These are phyloP conservation scores for Candida methanosorbosa DNA, from an alignment of 805 yeast species.

Conservation along the genomic window DNA sequence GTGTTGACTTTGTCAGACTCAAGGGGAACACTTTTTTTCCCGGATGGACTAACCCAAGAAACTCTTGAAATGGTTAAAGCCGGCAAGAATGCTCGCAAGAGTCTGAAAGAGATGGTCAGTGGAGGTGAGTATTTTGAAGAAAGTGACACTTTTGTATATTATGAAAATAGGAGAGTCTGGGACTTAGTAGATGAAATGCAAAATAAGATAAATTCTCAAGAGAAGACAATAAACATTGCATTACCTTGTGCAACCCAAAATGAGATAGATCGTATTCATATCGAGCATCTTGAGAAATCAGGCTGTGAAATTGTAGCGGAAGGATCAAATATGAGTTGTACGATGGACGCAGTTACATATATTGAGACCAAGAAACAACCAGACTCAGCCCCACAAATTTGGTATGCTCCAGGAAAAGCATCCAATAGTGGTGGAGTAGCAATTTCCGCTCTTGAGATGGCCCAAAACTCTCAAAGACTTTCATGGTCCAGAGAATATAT, in stretches of 20 bases:
- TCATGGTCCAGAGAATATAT: slow-evolving; percentile 90
- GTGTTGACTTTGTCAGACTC: slow-evolving; percentile 95
- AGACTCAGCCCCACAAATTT: slow-evolving; percentile 54
- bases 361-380: slow-evolving; percentile 93
- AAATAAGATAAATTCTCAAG: slow-evolving; percentile 12
- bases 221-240: slow-evolving; percentile 83
- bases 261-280: slow-evolving; percentile 95
- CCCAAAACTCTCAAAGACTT: slow-evolving; percentile 94
- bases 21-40: slow-evolving; percentile 75
- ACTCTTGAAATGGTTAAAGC: slow-evolving; percentile 68
- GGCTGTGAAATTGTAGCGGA: slow-evolving; percentile 93
- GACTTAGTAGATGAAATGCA: slow-evolving; percentile 88
- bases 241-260: slow-evolving; percentile 98
- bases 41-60: slow-evolving; percentile 73
- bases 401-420: slow-evolving; percentile 99
- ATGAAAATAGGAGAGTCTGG: slow-evolving; percentile 96
- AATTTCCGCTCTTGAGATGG: slow-evolving; percentile 98
- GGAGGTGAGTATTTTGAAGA: slow-evolving; percentile 50
- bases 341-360: slow-evolving; percentile 92
- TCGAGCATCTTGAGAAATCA: slow-evolving; percentile 82
- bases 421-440: slow-evolving; percentile 99
- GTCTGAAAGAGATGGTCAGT: slow-evolving; percentile 58
- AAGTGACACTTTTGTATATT: slow-evolving; percentile 58
- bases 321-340: slow-evolving; percentile 99
- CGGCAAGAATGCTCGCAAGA: slow-evolving; percentile 72